phyloP scores from a whole-genome alignment of 371 early-diverging fungal species.

The Mucor lusitanicus region DNA sequence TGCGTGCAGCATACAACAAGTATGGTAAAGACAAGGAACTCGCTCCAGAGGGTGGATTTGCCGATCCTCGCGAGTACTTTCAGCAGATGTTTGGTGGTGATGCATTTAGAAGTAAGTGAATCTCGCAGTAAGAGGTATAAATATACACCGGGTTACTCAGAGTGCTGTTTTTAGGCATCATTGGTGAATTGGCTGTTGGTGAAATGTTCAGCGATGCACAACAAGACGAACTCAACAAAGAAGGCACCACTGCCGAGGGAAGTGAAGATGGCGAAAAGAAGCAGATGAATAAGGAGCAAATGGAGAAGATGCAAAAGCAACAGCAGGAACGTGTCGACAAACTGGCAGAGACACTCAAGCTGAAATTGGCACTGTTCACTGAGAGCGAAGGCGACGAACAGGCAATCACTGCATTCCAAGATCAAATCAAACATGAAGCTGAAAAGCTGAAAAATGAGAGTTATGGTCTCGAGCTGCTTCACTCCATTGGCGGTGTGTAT shows the following conservation, averaged over 20 bases:
- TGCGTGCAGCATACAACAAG: constrained; percentile 87
- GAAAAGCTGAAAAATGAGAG: constrained; percentile 86
- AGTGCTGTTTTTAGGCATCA: constrained; percentile 30
- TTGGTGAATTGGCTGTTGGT: constrained; percentile 51
- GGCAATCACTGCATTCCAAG: constrained; percentile 64
- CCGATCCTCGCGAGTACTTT: constrained; percentile 92
- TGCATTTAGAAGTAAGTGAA: constrained; percentile 64
- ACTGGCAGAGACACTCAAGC: constrained; percentile 72
- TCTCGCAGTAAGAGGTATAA: neutral
- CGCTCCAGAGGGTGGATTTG: constrained; percentile 74
- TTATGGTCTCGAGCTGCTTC: constrained; percentile 90
- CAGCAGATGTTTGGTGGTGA: constrained; percentile 95
- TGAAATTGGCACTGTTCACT: constrained; percentile 79
- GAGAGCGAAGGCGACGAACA: constrained; percentile 55
- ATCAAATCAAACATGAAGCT: constrained; percentile 76
- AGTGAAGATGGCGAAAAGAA: constrained; percentile 3
- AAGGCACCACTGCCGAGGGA: neutral
- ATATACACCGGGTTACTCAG: neutral
- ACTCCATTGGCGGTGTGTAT: constrained; percentile 91
- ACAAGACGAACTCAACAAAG: constrained; percentile 20
- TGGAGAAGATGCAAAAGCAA: constrained; percentile 48
- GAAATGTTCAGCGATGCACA: constrained; percentile 45
- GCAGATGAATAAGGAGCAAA: constrained; percentile 59
- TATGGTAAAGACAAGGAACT: constrained; percentile 77
- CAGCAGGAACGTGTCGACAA: constrained; percentile 76